A percentile compares a stretch with the other conserved stretches of the same genome.
phyloP scores from a whole-genome alignment of 805 yeast species.

The Hanseniaspora singularis region DNA sequence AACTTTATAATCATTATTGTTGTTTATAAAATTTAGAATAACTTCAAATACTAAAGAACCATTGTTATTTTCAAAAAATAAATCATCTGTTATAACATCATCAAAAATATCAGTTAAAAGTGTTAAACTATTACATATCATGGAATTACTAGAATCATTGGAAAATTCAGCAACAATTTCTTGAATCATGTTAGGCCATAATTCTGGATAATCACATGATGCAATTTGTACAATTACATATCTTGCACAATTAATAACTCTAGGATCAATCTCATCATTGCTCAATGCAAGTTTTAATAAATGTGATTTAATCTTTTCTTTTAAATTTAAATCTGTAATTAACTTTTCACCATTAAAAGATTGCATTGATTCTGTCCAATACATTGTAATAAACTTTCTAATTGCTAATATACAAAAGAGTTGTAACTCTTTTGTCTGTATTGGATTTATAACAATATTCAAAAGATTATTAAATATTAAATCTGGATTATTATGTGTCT shows the following conservation, averaged over 20 bases:
- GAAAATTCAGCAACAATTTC: slow-evolving; percentile 24
- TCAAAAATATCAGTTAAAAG: slow-evolving; percentile 69
- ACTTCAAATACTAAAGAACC: slow-evolving; percentile 45
- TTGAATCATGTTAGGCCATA: slow-evolving; percentile 68
- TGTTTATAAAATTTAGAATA: slow-evolving; percentile 33
- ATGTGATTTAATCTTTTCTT: slow-evolving; percentile 37
- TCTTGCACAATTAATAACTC: slow-evolving; percentile 54
- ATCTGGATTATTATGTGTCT: neutral
- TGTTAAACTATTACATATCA: slow-evolving; percentile 36
- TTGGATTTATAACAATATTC: neutral
- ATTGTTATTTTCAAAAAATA: slow-evolving; percentile 66
- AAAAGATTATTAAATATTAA: neutral
- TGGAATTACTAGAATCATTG: neutral
- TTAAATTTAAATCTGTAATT: slow-evolving; percentile 37
- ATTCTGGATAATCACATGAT: slow-evolving; percentile 85
- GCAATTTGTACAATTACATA: slow-evolving; percentile 76
- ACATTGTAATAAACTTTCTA: slow-evolving; percentile 53
- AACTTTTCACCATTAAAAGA: slow-evolving; percentile 56
- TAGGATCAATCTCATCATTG: slow-evolving; percentile 39
- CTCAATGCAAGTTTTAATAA: slow-evolving; percentile 36
- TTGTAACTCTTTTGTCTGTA: slow-evolving; percentile 22
- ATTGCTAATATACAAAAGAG: slow-evolving; percentile 58
- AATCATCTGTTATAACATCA: slow-evolving; percentile 75
- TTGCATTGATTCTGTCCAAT: slow-evolving; percentile 77
- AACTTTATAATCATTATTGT: slow-evolving; percentile 21